Evolutionary conservation across 805 yeast species (phyloP), one percentile per base, ranked within the genome.

Genomic region (Metschnikowia santaceciliae): DNA sequence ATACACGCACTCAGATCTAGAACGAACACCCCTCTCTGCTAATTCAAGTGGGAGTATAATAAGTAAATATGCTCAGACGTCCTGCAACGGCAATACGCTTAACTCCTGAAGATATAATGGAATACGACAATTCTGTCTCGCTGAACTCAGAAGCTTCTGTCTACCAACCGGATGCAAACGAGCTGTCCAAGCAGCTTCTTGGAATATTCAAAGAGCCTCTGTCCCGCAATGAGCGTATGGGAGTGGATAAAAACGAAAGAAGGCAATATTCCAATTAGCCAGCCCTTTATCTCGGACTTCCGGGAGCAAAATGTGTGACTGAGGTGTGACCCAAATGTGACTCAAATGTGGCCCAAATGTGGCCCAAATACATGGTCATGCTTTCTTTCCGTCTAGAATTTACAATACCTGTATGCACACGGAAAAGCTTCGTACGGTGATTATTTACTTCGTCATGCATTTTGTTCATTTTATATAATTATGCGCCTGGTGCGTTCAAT

Each of bases 61-160:
- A 38, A 22, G 19, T n/a, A 22, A 23, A 14, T 8, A 86, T 86
- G 92, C 69, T 86, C 40, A 76, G 91, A 68, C 74, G 90, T 64
- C 85, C 82, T 15, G 86, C 91, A 4, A 86, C 92, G 0, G 75
- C 82, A 1, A 80, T 86, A 48, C 77, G 77, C 51, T 72, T 86
- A 43, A 79, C 84, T 0, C 86, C 88, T 0, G 90, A 85, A 55
- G 94, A 86, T 57, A 77, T 86, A 17, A 63, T 70, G 53, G 78
- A 73, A 47, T 77, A 74, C 53, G 82, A 78, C 50, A 78, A 77
- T 37, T 58, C 61, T 6, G 51, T 57, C 15, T 49, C 52, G 8
- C 20, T 47, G 42, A 48, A 47, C 19, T 51, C 57, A 40, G 53
- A 51, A 14, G 36, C 53, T n/a, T 34, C 54, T 2, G 47, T 50